Evolutionary conservation across 2,329 filamentous ascomycete species (phyloP).

Genomic region (Trichoderma sp.): DNA sequence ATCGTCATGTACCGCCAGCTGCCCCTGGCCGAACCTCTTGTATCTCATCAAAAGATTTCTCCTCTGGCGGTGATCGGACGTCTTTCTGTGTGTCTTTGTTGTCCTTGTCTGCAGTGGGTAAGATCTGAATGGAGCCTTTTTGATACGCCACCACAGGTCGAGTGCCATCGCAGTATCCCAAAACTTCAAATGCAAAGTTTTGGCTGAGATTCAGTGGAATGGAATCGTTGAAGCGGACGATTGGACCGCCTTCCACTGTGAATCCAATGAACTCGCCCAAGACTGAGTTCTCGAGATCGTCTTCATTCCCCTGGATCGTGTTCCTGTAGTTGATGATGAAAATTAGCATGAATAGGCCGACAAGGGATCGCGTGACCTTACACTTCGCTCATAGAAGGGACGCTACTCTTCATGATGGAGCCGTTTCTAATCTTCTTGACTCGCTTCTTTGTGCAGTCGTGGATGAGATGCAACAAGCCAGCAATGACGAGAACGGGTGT

Average conservation of each 20-base stretch:
- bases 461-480: constrained; percentile 52
- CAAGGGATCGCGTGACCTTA: constrained; percentile 33
- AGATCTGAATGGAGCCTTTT: constrained; percentile 34
- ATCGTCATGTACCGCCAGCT: background rate
- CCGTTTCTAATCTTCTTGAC: constrained; percentile 37
- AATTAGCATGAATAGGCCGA: background rate
- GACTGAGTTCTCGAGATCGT: constrained; percentile 37
- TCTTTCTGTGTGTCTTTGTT: background rate
- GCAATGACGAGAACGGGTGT: constrained; percentile 62
- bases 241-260: constrained; percentile 48
- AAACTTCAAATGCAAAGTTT: constrained; percentile 38
- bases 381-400: constrained; percentile 47
- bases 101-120: background rate
- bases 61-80: background rate
- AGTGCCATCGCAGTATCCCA: constrained; percentile 40
- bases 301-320: constrained; percentile 35
- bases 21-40: background rate
- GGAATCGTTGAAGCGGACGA: constrained; percentile 45
- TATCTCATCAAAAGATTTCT: background rate
- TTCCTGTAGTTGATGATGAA: constrained; percentile 29
- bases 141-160: constrained; percentile 44
- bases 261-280: constrained; percentile 46
- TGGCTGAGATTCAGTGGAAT: constrained; percentile 35
- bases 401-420: constrained; percentile 29
- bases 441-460: constrained; percentile 41